phyloP scores from a whole-genome alignment of 1,284 basidiomycete species.

The Ceratobasidium sp. region DNA sequence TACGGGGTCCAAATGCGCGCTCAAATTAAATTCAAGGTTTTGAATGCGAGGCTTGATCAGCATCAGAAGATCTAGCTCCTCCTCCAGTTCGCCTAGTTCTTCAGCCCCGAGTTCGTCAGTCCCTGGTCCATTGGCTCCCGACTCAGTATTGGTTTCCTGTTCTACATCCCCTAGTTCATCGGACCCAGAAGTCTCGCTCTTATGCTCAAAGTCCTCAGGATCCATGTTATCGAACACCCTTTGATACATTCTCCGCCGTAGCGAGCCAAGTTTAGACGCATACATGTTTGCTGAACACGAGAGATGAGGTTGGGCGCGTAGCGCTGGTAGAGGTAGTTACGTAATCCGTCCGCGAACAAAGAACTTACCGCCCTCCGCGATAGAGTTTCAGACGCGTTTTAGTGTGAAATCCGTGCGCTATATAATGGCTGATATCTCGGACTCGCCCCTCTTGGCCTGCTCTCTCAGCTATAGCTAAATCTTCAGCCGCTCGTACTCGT shows the following conservation, averaged over 20 bases:
- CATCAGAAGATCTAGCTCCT: neutral
- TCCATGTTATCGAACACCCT: neutral
- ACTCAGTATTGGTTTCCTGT: neutral
- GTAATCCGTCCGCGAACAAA: neutral
- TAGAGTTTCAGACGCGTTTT: neutral
- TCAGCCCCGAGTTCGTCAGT: neutral
- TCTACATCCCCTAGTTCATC: no score
- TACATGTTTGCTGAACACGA: neutral
- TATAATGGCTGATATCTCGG: neutral
- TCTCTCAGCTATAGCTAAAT: no score
- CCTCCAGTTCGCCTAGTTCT: neutral
- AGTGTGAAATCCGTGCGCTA: no score
- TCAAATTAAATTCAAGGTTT: neutral
- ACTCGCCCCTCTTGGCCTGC: no score
- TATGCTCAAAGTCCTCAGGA: no score
- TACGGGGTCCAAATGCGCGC: neutral
- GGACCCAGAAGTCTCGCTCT: no score
- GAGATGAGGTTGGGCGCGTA: neutral
- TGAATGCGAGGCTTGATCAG: neutral
- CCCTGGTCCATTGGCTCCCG: neutral
- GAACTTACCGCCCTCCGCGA: neutral
- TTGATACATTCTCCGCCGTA: neutral
- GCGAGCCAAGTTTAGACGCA: neutral
- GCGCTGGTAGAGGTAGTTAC: no score
- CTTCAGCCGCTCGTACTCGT: no score